Conservation (phyloP, 129 eudicot species). For the Chrysanthemum lavandulifolium region DNA sequence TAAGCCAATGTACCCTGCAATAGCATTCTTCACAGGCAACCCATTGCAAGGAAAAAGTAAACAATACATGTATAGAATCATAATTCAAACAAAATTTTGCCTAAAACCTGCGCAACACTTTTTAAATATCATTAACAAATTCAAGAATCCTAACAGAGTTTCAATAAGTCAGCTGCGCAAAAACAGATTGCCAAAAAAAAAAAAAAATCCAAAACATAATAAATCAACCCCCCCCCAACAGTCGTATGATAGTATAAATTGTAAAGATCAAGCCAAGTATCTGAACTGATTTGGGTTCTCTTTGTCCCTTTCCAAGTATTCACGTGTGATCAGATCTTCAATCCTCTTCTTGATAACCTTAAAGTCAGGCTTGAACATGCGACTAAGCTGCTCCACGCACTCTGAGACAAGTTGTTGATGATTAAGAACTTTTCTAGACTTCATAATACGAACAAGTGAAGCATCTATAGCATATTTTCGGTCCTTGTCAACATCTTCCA, state of each 20-base stretch:
- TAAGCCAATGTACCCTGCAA: too few relatives aligned
- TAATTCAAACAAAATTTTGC: too few relatives aligned
- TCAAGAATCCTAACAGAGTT: neutral
- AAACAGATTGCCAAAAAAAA: constrained; percentile 7
- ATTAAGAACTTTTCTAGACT: constrained; percentile 57
- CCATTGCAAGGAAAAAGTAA: too few relatives aligned
- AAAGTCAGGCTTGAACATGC: constrained; percentile 86
- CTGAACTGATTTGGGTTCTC: constrained; percentile 57
- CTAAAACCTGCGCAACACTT: too few relatives aligned
- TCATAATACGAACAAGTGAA: constrained; percentile 81
- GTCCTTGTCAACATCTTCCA: constrained; percentile 86
- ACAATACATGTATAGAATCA: too few relatives aligned
- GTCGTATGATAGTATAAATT: neutral
- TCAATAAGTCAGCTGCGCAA: neutral
- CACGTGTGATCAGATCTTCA: constrained; percentile 74
- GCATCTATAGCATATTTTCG: constrained; percentile 77
- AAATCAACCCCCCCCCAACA: neutral
- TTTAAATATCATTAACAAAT: too few relatives aligned
- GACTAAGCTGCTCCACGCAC: constrained; percentile 69
- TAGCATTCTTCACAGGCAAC: too few relatives aligned
- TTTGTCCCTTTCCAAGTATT: constrained; percentile 72
- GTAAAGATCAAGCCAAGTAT: constrained; percentile 54
- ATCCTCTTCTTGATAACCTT: constrained; percentile 75
- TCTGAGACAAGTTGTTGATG: constrained; percentile 72
- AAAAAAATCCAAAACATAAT: constrained; percentile 16